Percentiles rank a stretch among this genome's conserved stretches.
Evolutionary conservation across 1,284 basidiomycete species (phyloP).

Genomic region (Athelia sp.): DNA sequence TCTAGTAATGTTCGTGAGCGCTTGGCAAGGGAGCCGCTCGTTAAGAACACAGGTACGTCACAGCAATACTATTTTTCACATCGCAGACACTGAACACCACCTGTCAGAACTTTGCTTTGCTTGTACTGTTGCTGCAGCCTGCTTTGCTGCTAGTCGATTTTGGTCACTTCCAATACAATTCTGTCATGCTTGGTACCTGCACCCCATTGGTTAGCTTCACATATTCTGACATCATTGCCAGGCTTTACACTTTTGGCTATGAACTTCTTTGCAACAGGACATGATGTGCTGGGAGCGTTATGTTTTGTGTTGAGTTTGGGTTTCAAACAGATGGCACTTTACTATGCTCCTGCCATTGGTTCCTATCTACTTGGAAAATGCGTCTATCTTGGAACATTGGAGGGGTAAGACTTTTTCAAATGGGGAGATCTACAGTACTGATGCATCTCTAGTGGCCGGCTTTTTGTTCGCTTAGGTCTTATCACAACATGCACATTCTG

Average conservation of each 20-base stretch:
- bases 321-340: constrained; percentile 96
- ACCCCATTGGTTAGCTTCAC: not conserved
- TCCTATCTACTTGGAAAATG: constrained; percentile 83
- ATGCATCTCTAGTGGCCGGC: constrained; percentile 36
- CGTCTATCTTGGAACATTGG: constrained; percentile 56
- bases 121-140: constrained; percentile 81
- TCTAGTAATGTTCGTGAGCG: constrained; percentile 52
- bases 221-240: constrained; percentile 19
- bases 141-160: constrained; percentile 82
- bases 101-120: constrained; percentile 62
- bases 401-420: constrained; percentile 51
- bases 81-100: not conserved
- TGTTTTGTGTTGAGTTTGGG: constrained; percentile 79
- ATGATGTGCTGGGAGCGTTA: constrained; percentile 75
- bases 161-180: constrained; percentile 93
- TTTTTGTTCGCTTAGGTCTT: constrained; percentile 67
- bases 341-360: constrained; percentile 88
- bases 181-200: constrained; percentile 76
- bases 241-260: constrained; percentile 71
- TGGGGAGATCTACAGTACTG: not conserved
- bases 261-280: constrained; percentile 61
- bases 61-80: too few species aligned
- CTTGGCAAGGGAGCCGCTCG: constrained; percentile 64
- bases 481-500: constrained; percentile 58
- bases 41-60: constrained; percentile 63